Conservation (phyloP, 257 asterid genomes). For the Forsythia suspensa region DNA sequence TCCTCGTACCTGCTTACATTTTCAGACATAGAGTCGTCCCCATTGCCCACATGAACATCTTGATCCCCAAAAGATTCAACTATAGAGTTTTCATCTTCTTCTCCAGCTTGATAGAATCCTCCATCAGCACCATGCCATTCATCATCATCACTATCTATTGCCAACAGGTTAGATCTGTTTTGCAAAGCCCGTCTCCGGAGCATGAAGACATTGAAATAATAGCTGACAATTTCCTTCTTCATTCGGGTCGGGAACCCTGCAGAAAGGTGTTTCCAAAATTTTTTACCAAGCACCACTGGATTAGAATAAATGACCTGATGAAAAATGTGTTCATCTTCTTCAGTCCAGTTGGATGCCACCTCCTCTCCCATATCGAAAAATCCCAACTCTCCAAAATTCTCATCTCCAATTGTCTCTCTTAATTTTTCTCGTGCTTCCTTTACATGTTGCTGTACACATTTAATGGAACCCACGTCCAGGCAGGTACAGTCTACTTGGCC, state of each 20-base stretch:
- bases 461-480: slow-evolving; percentile 58
- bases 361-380: slow-evolving; percentile 70
- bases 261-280: slow-evolving; percentile 61
- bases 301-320: slow-evolving; percentile 55
- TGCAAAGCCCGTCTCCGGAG: slow-evolving; percentile 62
- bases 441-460: slow-evolving; percentile 66
- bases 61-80: slow-evolving; percentile 35
- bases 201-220: slow-evolving; percentile 78
- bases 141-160: slow-evolving; percentile 76
- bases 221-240: slow-evolving; percentile 61
- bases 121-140: slow-evolving; percentile 40
- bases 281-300: slow-evolving; percentile 44
- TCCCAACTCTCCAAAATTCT: slow-evolving; percentile 49
- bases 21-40: slow-evolving; percentile 18
- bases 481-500: slow-evolving; percentile 54
- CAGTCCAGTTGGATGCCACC: slow-evolving; percentile 56
- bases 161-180: slow-evolving; percentile 49
- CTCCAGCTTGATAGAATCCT: slow-evolving; percentile 29
- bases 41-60: slow-evolving; percentile 31
- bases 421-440: slow-evolving; percentile 58
- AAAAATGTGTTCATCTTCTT: slow-evolving; percentile 53
- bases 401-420: slow-evolving; percentile 47
- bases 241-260: slow-evolving; percentile 51
- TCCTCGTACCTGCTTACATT: slow-evolving; percentile 13
- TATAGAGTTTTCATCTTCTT: slow-evolving; percentile 39